Conservation (phyloP, 345 rosid species). For the Murraya paniculata region DNA sequence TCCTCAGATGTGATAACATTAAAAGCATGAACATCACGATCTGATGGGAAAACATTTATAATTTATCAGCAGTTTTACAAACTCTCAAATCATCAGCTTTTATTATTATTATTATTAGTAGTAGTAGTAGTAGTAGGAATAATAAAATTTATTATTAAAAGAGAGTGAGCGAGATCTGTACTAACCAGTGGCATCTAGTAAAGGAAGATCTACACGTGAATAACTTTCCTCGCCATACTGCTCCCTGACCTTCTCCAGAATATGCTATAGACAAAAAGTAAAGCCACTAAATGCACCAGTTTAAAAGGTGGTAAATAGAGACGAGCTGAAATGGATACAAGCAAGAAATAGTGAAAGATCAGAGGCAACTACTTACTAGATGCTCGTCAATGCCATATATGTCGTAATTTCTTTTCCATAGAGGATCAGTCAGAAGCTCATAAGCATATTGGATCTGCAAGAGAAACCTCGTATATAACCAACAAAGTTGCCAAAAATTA, state of each 20-base stretch:
- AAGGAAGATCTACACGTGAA: constrained; percentile 52
- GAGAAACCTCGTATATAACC: constrained; percentile 6
- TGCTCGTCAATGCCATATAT: constrained; percentile 75
- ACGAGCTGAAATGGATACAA: neutral
- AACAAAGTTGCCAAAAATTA: neutral
- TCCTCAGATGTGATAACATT: constrained; percentile 50
- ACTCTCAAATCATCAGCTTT: neutral
- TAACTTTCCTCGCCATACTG: constrained; percentile 46
- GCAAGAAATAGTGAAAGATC: neutral
- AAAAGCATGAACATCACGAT: constrained; percentile 43
- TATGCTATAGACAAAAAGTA: constrained; percentile 46
- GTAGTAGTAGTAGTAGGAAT: neutral
- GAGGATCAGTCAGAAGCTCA: constrained; percentile 66
- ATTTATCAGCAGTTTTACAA: constrained; percentile 10
- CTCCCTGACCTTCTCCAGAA: constrained; percentile 41
- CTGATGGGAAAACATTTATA: constrained; percentile 29
- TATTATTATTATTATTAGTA: too few species aligned
- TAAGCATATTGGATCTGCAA: constrained; percentile 79
- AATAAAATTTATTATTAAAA: neutral
- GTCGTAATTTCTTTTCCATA: constrained; percentile 87
- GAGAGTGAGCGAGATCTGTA: constrained; percentile 13
- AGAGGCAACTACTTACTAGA: constrained; percentile 46
- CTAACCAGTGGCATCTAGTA: constrained; percentile 70
- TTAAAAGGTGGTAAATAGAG: neutral
- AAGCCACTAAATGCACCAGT: constrained; percentile 6